Conservation (phyloP, 2,329 filamentous ascomycete genomes). For the Cryoendolithus antarcticus region DNA sequence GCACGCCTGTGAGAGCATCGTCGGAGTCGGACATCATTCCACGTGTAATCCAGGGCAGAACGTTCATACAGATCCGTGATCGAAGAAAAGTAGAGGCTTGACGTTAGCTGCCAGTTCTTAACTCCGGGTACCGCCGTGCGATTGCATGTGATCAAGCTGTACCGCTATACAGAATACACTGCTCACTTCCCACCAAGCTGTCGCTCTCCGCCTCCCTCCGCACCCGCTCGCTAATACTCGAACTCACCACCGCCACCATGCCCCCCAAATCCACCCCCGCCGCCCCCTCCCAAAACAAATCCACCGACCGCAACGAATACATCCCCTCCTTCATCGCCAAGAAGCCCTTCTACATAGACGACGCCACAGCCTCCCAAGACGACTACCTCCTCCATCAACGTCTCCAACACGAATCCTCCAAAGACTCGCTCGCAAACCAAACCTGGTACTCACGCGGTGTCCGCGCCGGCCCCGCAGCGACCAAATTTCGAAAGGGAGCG, state of each 20-base stretch:
- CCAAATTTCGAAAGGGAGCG: conserved; percentile 93
- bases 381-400: conserved; percentile 98
- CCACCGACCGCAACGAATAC: conserved; percentile 92
- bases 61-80: no score
- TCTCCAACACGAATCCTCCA: conserved; percentile 56
- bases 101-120: no score
- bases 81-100: no score
- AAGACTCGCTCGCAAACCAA: conserved; percentile 45
- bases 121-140: no score
- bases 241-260: conserved; percentile 8
- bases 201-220: no score
- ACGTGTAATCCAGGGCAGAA: no score
- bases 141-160: no score
- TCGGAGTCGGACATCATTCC: conserved; percentile 33
- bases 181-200: no score
- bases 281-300: conserved; percentile 51
- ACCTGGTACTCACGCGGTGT: conserved; percentile 88
- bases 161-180: no score
- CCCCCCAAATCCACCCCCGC: conserved; percentile 55
- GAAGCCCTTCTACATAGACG: conserved; percentile 88
- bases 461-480: conserved; percentile 73
- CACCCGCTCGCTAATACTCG: no score
- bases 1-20: conserved; percentile 28
- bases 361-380: conserved; percentile 54
- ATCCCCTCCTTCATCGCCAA: conserved; percentile 97